phyloP scores from a whole-genome alignment of 352 stramenopile species.

The Phytophthora chlamydospora region DNA sequence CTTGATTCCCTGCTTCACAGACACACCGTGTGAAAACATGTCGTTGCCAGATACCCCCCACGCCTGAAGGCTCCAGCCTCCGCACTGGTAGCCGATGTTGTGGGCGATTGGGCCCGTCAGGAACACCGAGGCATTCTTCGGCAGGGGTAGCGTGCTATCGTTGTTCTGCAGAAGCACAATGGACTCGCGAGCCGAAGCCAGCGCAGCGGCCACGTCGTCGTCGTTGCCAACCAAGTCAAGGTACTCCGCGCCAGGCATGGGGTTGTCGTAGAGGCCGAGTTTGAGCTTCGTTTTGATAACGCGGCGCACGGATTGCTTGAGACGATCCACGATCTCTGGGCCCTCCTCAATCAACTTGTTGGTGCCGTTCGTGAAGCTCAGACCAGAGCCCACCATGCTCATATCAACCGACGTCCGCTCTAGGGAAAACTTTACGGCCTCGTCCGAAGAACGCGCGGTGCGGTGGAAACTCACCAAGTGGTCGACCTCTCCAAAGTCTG shows the following conservation, averaged over 20 bases:
- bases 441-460: conserved; percentile 6
- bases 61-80: conserved; percentile 76
- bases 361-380: conserved; percentile 12
- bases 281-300: conserved; percentile 69
- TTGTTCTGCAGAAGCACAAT: conserved; percentile 19
- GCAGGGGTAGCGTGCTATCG: conserved; percentile 8
- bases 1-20: conserved; percentile 16
- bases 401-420: conserved; percentile 10
- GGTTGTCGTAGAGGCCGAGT: conserved; percentile 62
- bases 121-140: conserved; percentile 10
- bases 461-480: conserved; percentile 62
- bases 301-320: conserved; percentile 53
- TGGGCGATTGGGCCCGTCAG: conserved; percentile 29
- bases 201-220: conserved; percentile 42
- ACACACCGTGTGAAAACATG: conserved; percentile 20
- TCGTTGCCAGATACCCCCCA: conserved; percentile 48
- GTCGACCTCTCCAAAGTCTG: conserved; percentile 88
- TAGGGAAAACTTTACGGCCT: conserved; percentile 6
- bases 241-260: conserved; percentile 46
- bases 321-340: conserved; percentile 41
- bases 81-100: conserved; percentile 64
- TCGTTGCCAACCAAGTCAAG: conserved; percentile 41
- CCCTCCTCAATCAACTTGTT: conserved; percentile 30
- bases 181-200: conserved; percentile 46
- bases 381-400: conserved; percentile 10